Conservation (phyloP, 306 rosid species). For the Hylodesmum podocarpum region DNA sequence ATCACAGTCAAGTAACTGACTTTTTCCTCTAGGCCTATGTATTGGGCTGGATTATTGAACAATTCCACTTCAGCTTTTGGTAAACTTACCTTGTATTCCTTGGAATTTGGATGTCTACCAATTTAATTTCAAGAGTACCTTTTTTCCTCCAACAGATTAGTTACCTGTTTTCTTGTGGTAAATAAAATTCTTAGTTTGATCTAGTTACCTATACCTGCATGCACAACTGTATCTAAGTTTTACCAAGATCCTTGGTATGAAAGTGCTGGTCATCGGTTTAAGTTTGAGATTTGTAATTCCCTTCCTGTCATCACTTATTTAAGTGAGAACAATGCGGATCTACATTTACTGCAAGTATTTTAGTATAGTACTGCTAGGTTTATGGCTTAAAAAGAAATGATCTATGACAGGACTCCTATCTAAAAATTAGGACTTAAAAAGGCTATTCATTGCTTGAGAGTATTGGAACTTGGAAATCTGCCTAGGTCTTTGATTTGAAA, state of each 20-base stretch:
- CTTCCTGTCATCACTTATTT: neutral
- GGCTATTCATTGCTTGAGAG: too few species aligned
- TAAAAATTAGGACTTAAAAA: too few species aligned
- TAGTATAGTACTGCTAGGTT: neutral
- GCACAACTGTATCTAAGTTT: neutral
- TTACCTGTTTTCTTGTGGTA: neutral
- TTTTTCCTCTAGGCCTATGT: neutral
- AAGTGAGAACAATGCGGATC: neutral
- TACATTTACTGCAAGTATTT: neutral
- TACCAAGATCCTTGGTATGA: neutral
- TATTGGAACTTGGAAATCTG: too few species aligned
- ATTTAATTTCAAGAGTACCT: neutral
- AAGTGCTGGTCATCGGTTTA: neutral
- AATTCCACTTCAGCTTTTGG: neutral
- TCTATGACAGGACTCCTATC: too few species aligned
- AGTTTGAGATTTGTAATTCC: neutral
- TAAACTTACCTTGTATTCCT: neutral
- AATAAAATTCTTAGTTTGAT: neutral
- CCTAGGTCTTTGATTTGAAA: too few species aligned
- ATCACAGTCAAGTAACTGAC: neutral
- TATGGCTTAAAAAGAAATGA: too few species aligned
- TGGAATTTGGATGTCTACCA: neutral
- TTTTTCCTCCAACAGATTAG: neutral
- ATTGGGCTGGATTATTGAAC: neutral
- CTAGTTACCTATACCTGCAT: constrained; percentile 1